Evolutionary conservation across 2,329 filamentous ascomycete species (phyloP).

Genomic region (Dactylellina leptospora): DNA sequence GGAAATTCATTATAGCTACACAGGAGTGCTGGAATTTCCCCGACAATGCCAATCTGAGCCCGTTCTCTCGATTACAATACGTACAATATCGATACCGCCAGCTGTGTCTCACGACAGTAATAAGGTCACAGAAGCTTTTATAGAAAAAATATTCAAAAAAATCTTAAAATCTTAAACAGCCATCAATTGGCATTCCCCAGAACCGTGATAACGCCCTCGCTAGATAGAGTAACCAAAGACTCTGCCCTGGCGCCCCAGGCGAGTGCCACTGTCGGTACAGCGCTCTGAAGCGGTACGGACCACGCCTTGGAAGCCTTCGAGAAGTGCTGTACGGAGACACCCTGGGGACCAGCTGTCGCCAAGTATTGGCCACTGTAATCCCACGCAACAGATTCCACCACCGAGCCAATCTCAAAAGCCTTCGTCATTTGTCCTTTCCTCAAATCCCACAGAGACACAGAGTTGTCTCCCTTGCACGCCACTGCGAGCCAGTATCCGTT

Average conservation of each 20-base stretch:
- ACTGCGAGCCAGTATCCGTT: slow-evolving; percentile 97
- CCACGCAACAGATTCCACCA: slow-evolving; percentile 81
- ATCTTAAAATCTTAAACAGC: slow-evolving; percentile 44
- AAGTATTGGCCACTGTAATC: slow-evolving; percentile 96
- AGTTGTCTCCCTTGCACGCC: slow-evolving; percentile 77
- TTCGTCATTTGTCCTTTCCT: slow-evolving; percentile 84
- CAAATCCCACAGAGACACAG: slow-evolving; percentile 87
- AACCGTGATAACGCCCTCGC: slow-evolving; percentile 77
- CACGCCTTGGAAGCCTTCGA: slow-evolving; percentile 85
- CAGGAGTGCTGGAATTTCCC: no score
- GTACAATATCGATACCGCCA: no score
- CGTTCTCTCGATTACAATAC: no score
- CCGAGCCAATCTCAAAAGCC: slow-evolving; percentile 82
- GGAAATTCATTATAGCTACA: no score
- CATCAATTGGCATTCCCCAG: slow-evolving; percentile 67
- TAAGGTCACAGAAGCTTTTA: slow-evolving; percentile 41
- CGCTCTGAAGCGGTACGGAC: slow-evolving; percentile 83
- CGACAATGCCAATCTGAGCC: no score
- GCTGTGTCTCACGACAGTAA: slow-evolving; percentile 46
- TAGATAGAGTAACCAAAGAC: slow-evolving; percentile 77
- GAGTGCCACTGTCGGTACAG: slow-evolving; percentile 75
- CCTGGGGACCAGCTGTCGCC: slow-evolving; percentile 79
- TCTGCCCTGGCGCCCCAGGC: slow-evolving; percentile 80
- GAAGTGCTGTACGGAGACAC: slow-evolving; percentile 88
- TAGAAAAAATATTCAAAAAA: slow-evolving; percentile 45